These are phyloP conservation scores for Trichoderma reesei DNA, from an alignment of 495 filamentous ascomycete genomes.

Conservation along the genomic window DNA sequence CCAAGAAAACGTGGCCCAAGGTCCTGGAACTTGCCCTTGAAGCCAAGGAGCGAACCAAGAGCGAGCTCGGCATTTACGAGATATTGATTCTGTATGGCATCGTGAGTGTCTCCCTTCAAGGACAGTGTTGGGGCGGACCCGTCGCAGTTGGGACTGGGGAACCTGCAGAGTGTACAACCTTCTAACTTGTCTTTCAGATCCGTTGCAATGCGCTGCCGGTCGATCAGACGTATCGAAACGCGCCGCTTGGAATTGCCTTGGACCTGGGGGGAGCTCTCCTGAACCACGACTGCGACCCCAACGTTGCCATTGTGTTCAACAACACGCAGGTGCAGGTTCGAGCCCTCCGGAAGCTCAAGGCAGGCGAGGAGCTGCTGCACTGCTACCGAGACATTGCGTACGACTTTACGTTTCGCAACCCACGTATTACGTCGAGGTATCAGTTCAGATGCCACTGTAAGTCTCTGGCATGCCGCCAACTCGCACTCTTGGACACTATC, in stretches of 20 bases:
- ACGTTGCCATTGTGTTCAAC: neutral
- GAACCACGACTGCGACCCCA: neutral
- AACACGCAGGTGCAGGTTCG: neutral
- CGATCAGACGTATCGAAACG: neutral
- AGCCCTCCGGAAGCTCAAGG: neutral
- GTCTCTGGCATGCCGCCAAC: neutral
- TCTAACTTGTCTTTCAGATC: neutral
- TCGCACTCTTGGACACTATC: neutral
- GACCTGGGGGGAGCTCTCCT: neutral
- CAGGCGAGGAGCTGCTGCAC: neutral
- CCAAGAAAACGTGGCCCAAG: neutral
- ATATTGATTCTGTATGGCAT: neutral
- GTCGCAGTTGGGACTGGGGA: too few relatives aligned
- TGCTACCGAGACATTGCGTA: neutral
- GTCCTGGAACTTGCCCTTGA: neutral
- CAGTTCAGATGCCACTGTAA: neutral
- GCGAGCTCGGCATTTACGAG: neutral
- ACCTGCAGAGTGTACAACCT: too few relatives aligned
- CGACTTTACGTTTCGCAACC: neutral
- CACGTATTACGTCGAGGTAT: neutral
- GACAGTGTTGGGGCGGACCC: too few relatives aligned
- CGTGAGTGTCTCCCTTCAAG: neutral
- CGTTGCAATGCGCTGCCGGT: neutral
- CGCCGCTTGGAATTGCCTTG: neutral
- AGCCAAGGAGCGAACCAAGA: neutral